phyloP scores from a whole-genome alignment of 352 stramenopile species.

The Aphanomyces astaci region DNA sequence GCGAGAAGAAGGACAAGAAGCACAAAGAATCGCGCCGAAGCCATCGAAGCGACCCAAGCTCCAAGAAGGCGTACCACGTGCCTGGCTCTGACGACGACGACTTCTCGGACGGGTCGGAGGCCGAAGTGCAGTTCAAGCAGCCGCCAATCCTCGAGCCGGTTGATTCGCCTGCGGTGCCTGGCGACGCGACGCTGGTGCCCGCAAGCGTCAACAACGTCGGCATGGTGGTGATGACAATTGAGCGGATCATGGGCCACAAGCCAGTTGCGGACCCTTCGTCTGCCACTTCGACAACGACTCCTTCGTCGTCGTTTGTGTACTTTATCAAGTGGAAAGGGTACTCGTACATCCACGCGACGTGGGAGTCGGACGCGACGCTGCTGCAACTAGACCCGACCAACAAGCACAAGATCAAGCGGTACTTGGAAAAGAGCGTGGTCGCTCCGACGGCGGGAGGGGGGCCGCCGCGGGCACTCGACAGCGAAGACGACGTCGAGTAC shows the following conservation, averaged over 20 bases:
- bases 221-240: conserved; percentile 63
- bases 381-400: conserved; percentile 75
- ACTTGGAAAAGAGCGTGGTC: conserved; percentile 74
- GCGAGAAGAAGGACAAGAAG: conserved; percentile 23
- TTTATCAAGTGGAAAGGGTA: conserved; percentile 89
- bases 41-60: conserved; percentile 53
- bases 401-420: conserved; percentile 82
- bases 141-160: background rate
- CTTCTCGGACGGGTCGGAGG: conserved; percentile 29
- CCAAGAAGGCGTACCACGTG: conserved; percentile 68
- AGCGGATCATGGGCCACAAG: conserved; percentile 81
- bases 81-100: conserved; percentile 76
- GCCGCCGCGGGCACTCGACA: conserved; percentile 8
- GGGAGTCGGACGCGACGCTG: conserved; percentile 67
- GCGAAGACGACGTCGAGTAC: conserved; percentile 60
- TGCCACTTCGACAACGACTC: too few relatives aligned
- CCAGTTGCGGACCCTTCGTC: too few relatives aligned
- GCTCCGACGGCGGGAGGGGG: background rate
- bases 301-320: conserved; percentile 47
- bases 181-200: background rate
- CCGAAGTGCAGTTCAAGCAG: conserved; percentile 24
- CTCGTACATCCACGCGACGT: conserved; percentile 83
- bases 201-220: conserved; percentile 2
- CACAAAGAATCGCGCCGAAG: conserved; percentile 44
- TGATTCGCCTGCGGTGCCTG: background rate